phyloP scores from a whole-genome alignment of 176 grass and related monocot species.

The Phoenix roebelenii region DNA sequence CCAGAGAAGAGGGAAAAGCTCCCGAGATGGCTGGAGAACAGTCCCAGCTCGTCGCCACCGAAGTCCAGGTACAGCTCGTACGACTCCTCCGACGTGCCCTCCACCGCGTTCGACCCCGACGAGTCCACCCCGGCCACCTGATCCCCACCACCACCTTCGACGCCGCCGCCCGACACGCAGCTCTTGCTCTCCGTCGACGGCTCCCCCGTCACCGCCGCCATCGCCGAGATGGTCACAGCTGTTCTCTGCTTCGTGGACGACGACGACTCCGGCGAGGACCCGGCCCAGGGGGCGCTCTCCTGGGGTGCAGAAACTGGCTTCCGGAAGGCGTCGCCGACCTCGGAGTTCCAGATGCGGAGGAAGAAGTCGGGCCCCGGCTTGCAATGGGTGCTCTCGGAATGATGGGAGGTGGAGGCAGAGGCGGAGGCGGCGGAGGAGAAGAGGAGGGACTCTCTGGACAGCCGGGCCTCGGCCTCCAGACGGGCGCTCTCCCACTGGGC shows the following conservation, averaged over 20 bases:
- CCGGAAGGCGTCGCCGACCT: slow-evolving; percentile 72
- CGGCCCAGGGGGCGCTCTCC: too few relatives aligned
- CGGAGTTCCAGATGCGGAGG: slow-evolving; percentile 90
- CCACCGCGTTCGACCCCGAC: slow-evolving; percentile 16
- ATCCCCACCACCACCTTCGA: not conserved
- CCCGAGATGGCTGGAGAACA: not conserved
- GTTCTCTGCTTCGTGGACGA: too few relatives aligned
- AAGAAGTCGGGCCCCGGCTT: slow-evolving; percentile 47
- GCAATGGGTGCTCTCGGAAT: not conserved
- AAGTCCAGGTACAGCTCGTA: slow-evolving; percentile 19
- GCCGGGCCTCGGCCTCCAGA: slow-evolving; percentile 81
- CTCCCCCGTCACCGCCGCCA: too few relatives aligned
- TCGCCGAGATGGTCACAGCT: too few relatives aligned
- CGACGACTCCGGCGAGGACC: too few relatives aligned
- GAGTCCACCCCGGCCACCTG: slow-evolving; percentile 6
- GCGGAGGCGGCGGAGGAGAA: slow-evolving; percentile 26
- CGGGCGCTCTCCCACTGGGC: slow-evolving; percentile 80
- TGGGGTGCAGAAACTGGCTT: not conserved
- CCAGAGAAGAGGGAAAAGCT: slow-evolving; percentile 5
- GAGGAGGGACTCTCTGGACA: slow-evolving; percentile 48
- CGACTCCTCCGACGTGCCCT: slow-evolving; percentile 6
- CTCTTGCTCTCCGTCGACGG: not conserved
- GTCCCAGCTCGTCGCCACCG: slow-evolving; percentile 7
- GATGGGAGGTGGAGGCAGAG: slow-evolving; percentile 19
- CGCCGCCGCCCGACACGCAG: not conserved